A percentile compares a stretch with the other conserved stretches of the same genome.
phyloP scores from a whole-genome alignment of 208 protist species.

The Trypanosomatidae sp. region DNA sequence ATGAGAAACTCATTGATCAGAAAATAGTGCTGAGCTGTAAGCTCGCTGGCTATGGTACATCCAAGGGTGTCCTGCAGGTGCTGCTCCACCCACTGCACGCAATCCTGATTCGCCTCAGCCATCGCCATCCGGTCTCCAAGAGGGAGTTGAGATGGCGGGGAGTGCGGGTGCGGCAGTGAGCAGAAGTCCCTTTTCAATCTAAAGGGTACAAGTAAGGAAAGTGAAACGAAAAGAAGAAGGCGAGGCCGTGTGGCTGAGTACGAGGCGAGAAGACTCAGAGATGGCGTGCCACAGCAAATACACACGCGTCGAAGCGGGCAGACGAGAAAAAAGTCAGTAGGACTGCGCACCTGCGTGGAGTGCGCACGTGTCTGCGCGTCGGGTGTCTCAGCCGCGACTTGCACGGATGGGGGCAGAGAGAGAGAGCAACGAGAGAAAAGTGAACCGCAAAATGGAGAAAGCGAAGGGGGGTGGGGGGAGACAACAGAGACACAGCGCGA shows the following conservation, averaged over 20 bases:
- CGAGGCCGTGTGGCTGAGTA: not conserved
- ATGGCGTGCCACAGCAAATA: not conserved
- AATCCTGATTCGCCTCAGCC: conserved; percentile 81
- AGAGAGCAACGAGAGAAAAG: not conserved
- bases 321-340: not conserved
- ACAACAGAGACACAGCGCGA: not conserved
- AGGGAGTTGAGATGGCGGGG: not conserved
- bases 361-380: not conserved
- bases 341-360: not conserved
- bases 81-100: conserved; percentile 71
- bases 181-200: not conserved
- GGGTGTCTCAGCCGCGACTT: not conserved
- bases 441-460: not conserved
- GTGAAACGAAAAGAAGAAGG: not conserved
- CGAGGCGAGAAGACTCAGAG: not conserved
- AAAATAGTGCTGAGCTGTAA: conserved; percentile 48
- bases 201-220: not conserved
- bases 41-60: conserved; percentile 35
- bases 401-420: not conserved
- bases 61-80: conserved; percentile 65
- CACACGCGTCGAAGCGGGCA: not conserved
- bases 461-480: not conserved
- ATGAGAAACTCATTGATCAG: conserved; percentile 86
- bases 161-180: not conserved
- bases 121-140: conserved; percentile 10